Percentiles rank a stretch among this genome's conserved stretches.
Conservation (phyloP, 768 basidiomycete genomes). For the Mycena galopus region DNA sequence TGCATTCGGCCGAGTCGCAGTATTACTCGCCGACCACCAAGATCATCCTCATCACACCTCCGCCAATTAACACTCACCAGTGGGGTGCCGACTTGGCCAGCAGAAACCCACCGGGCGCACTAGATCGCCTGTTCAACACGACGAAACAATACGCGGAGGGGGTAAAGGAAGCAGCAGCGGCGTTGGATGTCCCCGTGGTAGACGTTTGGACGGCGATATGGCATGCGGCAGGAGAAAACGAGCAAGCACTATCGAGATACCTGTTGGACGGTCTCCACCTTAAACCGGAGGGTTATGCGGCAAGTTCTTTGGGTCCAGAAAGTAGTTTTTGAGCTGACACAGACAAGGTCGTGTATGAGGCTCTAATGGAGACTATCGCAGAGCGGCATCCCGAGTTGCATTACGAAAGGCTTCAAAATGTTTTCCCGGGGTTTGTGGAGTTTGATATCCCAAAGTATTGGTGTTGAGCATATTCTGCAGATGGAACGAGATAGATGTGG, state of each 20-base stretch:
- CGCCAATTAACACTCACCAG: slow-evolving; percentile 80
- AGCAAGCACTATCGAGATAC: slow-evolving; percentile 63
- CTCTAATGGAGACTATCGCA: slow-evolving; percentile 68
- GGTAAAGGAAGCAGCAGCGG: slow-evolving; percentile 70
- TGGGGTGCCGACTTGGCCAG: slow-evolving; percentile 64
- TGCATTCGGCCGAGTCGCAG: slow-evolving; percentile 71
- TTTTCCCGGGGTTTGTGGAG: slow-evolving; percentile 73
- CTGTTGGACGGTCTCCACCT: slow-evolving; percentile 87
- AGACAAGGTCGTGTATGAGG: slow-evolving; percentile 74
- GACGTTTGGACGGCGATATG: slow-evolving; percentile 85
- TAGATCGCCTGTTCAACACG: slow-evolving; percentile 73
- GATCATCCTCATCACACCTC: slow-evolving; percentile 87
- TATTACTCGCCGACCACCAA: slow-evolving; percentile 80
- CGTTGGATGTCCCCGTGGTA: slow-evolving; percentile 69
- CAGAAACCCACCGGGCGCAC: slow-evolving; percentile 61
- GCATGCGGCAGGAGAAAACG: slow-evolving; percentile 75
- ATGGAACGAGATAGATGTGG: slow-evolving; percentile 49
- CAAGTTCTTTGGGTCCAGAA: slow-evolving; percentile 48
- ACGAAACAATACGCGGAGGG: slow-evolving; percentile 81
- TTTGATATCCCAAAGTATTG: background rate
- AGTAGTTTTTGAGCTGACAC: background rate
- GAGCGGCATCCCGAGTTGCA: slow-evolving; percentile 76
- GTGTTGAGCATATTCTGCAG: slow-evolving; percentile 38
- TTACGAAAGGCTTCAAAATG: slow-evolving; percentile 67
- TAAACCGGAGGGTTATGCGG: slow-evolving; percentile 79